These are phyloP conservation scores for Camellia oleifera DNA, from an alignment of 179 eudicot species.

Conservation along the genomic window DNA sequence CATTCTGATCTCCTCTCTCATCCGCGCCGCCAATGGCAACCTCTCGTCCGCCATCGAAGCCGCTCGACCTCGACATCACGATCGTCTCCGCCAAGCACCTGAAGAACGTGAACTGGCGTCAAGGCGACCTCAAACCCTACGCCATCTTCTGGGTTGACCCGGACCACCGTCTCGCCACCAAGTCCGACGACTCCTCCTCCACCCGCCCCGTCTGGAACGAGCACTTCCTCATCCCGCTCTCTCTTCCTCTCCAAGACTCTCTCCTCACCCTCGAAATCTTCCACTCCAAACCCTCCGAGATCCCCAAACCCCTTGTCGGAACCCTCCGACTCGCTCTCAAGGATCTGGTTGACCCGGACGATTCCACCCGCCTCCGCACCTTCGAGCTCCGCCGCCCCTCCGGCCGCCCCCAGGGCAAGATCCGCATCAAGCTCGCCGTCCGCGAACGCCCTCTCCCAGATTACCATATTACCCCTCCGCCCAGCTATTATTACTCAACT, in stretches of 20 bases:
- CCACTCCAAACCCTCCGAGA: conserved; percentile 69
- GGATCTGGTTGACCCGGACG: conserved; percentile 40
- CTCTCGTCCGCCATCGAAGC: conserved; percentile 30
- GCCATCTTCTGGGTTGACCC: conserved; percentile 77
- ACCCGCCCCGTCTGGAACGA: conserved; percentile 91
- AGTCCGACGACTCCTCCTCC: conserved; percentile 62
- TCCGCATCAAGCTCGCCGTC: conserved; percentile 50
- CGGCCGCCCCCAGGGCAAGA: conserved; percentile 76
- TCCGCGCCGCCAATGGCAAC: conserved; percentile 18
- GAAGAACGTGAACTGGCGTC: conserved; percentile 85
- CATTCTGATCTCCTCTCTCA: neutral
- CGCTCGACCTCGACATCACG: conserved; percentile 59
- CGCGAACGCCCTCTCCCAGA: conserved; percentile 43
- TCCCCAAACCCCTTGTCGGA: conserved; percentile 69
- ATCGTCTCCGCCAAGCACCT: conserved; percentile 79
- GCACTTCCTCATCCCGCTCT: conserved; percentile 51
- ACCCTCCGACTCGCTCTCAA: conserved; percentile 40
- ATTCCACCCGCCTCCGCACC: conserved; percentile 21
- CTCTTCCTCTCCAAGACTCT: conserved; percentile 37
- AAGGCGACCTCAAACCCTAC: conserved; percentile 76
- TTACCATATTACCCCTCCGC: conserved; percentile 51
- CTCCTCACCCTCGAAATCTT: conserved; percentile 59
- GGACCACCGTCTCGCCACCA: conserved; percentile 67
- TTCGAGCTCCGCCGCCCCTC: conserved; percentile 70
- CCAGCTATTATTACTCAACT: conserved; percentile 50